Percentiles rank a stretch among this genome's conserved stretches.
Conservation (phyloP, 106 monocot genomes). For the Platanthera guangdongensis region DNA sequence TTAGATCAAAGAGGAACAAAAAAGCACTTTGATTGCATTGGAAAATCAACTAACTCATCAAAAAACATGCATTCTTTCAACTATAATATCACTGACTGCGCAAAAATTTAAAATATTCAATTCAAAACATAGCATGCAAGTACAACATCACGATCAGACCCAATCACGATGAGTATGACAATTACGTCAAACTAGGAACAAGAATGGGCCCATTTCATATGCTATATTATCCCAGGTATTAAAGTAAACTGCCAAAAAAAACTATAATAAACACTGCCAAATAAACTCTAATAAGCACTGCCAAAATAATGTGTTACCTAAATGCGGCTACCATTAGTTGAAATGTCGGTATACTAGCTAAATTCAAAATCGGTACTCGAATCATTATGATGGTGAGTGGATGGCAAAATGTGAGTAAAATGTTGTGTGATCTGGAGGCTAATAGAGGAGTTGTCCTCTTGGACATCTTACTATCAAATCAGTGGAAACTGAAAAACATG, state of each 20-base stretch:
- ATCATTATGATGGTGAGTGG: not conserved
- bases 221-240: not conserved
- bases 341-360: not conserved
- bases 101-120: not conserved
- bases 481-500: not conserved
- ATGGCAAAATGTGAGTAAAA: not conserved
- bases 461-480: not conserved
- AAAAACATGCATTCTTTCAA: not conserved
- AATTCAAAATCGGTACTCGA: not conserved
- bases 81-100: not conserved
- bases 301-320: not conserved
- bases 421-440: not conserved
- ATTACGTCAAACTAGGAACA: not conserved
- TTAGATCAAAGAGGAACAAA: not conserved
- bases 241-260: not conserved
- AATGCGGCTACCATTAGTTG: not conserved
- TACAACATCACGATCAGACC: not conserved
- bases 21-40: not conserved
- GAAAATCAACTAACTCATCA: slow-evolving; percentile 1
- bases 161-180: not conserved
- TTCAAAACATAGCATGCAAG: not conserved
- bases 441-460: not conserved
- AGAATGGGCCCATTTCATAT: not conserved
- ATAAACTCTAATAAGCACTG: not conserved
- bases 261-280: not conserved